A percentile compares a stretch with the other conserved stretches of the same genome.
Conservation (phyloP, 163 green algal genomes). For the Chlorella variabilis region DNA sequence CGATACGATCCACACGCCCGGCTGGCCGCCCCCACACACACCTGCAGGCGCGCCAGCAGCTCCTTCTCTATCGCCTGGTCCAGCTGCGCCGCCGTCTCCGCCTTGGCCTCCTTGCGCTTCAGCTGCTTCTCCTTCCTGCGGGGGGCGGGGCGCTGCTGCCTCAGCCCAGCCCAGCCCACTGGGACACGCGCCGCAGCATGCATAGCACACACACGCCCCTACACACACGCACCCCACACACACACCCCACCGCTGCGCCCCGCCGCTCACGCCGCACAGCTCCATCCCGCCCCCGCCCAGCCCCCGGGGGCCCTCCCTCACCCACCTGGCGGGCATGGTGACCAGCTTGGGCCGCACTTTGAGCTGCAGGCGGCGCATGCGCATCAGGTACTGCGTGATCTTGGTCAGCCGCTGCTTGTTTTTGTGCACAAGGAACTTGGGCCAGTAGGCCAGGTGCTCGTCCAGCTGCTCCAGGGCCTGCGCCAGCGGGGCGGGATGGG, state of each 20-base stretch:
- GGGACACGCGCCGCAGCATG: neutral
- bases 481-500: too few species aligned
- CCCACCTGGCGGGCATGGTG: slow-evolving; percentile 79
- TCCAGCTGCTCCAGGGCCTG: slow-evolving; percentile 85
- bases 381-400: slow-evolving; percentile 99
- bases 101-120: slow-evolving; percentile 82
- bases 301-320: neutral
- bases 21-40: neutral
- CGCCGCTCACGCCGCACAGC: too few species aligned
- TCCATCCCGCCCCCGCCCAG: neutral
- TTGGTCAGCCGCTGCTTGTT: slow-evolving; percentile 99
- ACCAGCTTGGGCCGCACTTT: slow-evolving; percentile 87
- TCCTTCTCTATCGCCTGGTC: slow-evolving; percentile 95
- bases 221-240: too few species aligned
- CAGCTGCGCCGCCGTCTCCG: slow-evolving; percentile 88
- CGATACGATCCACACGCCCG: too few species aligned
- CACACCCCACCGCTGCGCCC: too few species aligned
- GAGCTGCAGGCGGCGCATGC: slow-evolving; percentile 89
- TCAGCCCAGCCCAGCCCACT: too few species aligned
- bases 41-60: slow-evolving; percentile 88
- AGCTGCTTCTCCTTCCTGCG: slow-evolving; percentile 84
- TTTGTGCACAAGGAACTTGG: slow-evolving; percentile 98
- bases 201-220: too few species aligned
- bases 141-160: too few species aligned
- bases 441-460: slow-evolving; percentile 87